These are phyloP conservation scores for Roridomyces roridus DNA, from an alignment of 768 basidiomycete species.

Conservation along the genomic window DNA sequence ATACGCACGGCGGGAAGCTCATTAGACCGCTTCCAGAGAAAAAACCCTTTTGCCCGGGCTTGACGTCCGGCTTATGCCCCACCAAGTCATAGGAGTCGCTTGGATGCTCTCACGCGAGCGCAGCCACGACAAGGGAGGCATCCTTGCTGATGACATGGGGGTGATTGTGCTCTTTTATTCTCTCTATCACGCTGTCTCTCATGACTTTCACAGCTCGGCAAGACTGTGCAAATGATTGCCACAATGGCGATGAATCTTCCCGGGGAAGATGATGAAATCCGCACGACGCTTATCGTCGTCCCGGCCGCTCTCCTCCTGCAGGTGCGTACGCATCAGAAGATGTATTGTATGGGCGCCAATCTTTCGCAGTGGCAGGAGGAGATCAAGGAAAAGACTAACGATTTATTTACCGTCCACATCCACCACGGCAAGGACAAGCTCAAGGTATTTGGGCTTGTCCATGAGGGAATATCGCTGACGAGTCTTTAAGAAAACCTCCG, in stretches of 20 bases:
- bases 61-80: conserved; percentile 71
- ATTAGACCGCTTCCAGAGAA: too few species aligned
- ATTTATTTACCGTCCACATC: conserved; percentile 64
- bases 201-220: conserved; percentile 38
- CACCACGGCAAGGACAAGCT: conserved; percentile 78
- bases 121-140: conserved; percentile 60
- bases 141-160: conserved; percentile 79
- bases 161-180: conserved; percentile 38
- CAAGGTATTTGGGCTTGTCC: conserved; percentile 40
- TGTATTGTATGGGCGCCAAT: neutral
- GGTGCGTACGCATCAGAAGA: conserved; percentile 42
- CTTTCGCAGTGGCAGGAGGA: conserved; percentile 71
- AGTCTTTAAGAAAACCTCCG: conserved; percentile 44
- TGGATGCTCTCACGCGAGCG: conserved; percentile 79
- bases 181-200: conserved; percentile 2
- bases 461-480: neutral
- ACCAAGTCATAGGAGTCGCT: conserved; percentile 79
- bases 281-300: conserved; percentile 76
- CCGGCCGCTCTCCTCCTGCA: conserved; percentile 79
- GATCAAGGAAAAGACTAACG: conserved; percentile 70
- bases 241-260: conserved; percentile 75
- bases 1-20: too few species aligned
- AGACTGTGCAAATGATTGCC: conserved; percentile 84
- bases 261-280: conserved; percentile 44
- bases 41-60: conserved; percentile 70